Evolutionary conservation across 768 basidiomycete species (phyloP).

Genomic region (Fistulinella prunicolor): DNA sequence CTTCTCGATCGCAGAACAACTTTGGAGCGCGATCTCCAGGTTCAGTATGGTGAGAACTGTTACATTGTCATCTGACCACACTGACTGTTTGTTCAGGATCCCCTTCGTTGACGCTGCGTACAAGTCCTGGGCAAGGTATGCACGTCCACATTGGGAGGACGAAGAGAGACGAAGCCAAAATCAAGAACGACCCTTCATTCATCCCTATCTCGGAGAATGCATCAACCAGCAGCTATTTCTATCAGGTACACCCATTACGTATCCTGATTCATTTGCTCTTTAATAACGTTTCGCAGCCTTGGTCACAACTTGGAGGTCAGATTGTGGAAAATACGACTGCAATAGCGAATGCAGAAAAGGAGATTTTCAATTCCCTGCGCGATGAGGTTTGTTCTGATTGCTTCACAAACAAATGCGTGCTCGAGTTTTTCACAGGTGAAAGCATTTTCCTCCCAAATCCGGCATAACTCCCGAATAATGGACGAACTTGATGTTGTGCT

Average conservation of each 20-base stretch:
- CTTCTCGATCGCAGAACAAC: conserved; percentile 45
- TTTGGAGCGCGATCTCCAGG: conserved; percentile 56
- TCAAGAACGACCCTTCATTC: conserved; percentile 51
- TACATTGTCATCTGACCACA: neutral
- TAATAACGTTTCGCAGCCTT: conserved; percentile 45
- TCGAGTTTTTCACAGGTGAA: conserved; percentile 51
- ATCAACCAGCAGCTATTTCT: conserved; percentile 68
- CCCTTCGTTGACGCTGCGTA: conserved; percentile 70
- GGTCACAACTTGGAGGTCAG: conserved; percentile 70
- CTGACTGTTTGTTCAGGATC: conserved; percentile 46
- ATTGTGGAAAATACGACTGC: conserved; percentile 56
- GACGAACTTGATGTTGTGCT: conserved; percentile 87
- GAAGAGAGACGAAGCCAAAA: conserved; percentile 55
- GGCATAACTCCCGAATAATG: conserved; percentile 70
- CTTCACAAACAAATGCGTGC: neutral
- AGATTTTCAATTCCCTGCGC: conserved; percentile 68
- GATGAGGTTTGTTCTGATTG: conserved; percentile 46
- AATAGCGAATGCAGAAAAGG: conserved; percentile 60
- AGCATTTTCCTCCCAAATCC: conserved; percentile 50
- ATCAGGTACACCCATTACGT: conserved; percentile 41
- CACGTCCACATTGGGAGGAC: conserved; percentile 68
- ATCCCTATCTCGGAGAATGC: conserved; percentile 57
- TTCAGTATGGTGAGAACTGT: conserved; percentile 46
- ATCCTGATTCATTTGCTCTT: neutral
- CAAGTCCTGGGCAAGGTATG: conserved; percentile 65